These are phyloP conservation scores for Pestalotiopsis sp. DNA, from an alignment of 2,329 filamentous ascomycete species.

Conservation along the genomic window DNA sequence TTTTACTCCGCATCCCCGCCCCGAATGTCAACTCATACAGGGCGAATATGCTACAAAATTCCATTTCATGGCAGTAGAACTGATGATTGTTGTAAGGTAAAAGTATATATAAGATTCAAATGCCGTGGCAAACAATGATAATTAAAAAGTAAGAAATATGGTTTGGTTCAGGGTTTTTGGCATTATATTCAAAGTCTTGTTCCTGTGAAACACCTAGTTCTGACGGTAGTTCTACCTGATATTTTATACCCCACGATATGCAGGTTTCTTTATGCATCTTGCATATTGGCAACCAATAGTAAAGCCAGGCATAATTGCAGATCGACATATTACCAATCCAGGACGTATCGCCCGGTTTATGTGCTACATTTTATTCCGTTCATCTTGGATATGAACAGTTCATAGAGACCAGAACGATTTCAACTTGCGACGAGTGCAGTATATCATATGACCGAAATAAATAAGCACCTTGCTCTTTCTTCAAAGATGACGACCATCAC, in stretches of 20 bases:
- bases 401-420: no score
- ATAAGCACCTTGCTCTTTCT: background rate
- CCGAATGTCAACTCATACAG: background rate
- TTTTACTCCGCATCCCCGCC: background rate
- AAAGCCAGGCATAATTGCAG: background rate
- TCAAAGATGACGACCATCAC: slow-evolving; percentile 29
- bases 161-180: background rate
- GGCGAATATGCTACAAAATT: background rate
- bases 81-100: no score
- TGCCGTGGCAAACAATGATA: background rate
- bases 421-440: background rate
- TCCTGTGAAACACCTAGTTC: background rate
- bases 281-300: background rate
- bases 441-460: background rate
- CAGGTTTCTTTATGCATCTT: background rate
- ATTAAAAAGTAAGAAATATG: background rate
- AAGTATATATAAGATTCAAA: background rate
- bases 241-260: background rate
- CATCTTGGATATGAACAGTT: background rate
- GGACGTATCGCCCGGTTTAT: background rate
- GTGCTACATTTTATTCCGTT: background rate
- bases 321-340: background rate
- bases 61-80: no score
- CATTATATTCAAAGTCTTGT: background rate
- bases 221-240: background rate